Conservation (phyloP, 179 eudicot species). For the Beta lomatogona region DNA sequence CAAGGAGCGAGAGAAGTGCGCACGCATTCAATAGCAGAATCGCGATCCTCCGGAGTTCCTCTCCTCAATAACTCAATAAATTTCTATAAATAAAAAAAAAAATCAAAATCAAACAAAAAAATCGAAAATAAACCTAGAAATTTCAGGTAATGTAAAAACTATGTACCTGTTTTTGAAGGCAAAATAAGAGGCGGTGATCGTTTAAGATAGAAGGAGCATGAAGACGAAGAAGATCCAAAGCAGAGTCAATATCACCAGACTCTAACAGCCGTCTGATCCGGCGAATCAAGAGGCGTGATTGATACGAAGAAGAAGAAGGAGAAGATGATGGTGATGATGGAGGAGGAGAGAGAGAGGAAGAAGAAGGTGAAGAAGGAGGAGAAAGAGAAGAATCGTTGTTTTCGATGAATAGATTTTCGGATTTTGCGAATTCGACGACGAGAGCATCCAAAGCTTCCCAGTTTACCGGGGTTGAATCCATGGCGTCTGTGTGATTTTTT, state of each 20-base stretch:
- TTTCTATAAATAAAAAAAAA: slow-evolving; percentile 48
- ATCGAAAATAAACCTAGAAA: neutral
- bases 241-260: slow-evolving; percentile 77
- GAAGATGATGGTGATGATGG: slow-evolving; percentile 35
- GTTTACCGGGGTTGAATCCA: slow-evolving; percentile 64
- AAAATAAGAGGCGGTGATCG: slow-evolving; percentile 85
- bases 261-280: slow-evolving; percentile 61
- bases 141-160: neutral
- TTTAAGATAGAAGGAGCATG: slow-evolving; percentile 63
- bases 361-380: slow-evolving; percentile 21
- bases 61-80: slow-evolving; percentile 89
- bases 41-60: slow-evolving; percentile 72
- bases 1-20: slow-evolving; percentile 86
- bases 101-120: neutral
- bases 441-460: slow-evolving; percentile 89
- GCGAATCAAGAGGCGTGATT: slow-evolving; percentile 59
- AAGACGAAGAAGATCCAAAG: slow-evolving; percentile 58
- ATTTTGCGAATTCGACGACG: slow-evolving; percentile 78
- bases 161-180: slow-evolving; percentile 81
- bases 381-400: slow-evolving; percentile 25
- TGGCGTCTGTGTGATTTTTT: slow-evolving; percentile 6
- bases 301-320: slow-evolving; percentile 48
- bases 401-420: slow-evolving; percentile 62
- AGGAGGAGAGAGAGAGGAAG: slow-evolving; percentile 27
- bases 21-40: slow-evolving; percentile 69